phyloP scores from a whole-genome alignment of 169 alveolate genomes.

The Plasmodium chabaudi region DNA sequence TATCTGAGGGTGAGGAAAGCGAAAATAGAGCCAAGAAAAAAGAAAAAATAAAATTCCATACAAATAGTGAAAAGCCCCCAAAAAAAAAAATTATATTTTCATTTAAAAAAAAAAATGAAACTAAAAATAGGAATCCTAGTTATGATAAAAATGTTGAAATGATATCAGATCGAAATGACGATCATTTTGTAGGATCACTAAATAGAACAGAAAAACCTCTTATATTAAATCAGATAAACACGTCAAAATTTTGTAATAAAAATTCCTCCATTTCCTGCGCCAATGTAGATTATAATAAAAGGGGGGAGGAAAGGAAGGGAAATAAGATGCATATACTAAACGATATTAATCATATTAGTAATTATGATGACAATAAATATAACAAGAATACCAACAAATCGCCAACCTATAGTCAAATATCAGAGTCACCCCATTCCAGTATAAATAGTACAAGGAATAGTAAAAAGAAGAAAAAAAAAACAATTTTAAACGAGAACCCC shows the following conservation, averaged over 20 bases:
- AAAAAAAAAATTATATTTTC: conserved; percentile 13
- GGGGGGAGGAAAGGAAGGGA: no score
- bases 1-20: neutral
- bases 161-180: neutral
- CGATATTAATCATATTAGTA: no score
- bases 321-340: no score
- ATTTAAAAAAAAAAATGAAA: neutral
- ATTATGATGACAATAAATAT: no score
- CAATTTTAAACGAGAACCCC: neutral
- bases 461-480: neutral
- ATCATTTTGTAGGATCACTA: neutral
- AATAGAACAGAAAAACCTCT: neutral
- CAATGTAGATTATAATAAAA: no score
- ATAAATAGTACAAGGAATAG: neutral
- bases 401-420: no score
- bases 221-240: neutral
- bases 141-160: neutral
- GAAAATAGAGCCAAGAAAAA: neutral
- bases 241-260: neutral
- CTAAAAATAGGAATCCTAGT: neutral
- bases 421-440: no score
- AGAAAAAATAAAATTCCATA: neutral
- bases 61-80: neutral
- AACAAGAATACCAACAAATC: no score
- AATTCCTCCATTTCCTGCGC: no score